These are phyloP conservation scores for Colletotrichum costaricense DNA, from an alignment of 2,329 filamentous ascomycete genomes.

Conservation along the genomic window DNA sequence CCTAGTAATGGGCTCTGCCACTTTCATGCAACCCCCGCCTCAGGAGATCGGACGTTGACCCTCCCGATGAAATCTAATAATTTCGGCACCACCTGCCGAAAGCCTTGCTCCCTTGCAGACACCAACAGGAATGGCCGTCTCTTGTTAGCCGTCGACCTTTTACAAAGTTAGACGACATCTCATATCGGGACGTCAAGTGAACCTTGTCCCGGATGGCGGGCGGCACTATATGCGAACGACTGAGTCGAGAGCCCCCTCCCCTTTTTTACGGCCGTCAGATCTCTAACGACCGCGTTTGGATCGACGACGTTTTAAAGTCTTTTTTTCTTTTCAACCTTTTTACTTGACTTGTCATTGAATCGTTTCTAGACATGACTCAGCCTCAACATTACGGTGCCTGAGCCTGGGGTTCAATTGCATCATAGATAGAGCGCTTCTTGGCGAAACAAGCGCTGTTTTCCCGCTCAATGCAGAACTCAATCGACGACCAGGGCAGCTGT, in stretches of 20 bases:
- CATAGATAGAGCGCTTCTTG: background rate
- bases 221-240: background rate
- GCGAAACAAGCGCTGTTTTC: constrained; percentile 8
- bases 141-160: background rate
- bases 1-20: background rate
- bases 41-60: constrained; percentile 27
- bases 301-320: background rate
- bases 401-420: constrained; percentile 3
- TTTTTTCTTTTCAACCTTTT: background rate
- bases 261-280: background rate
- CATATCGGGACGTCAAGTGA: constrained; percentile 30
- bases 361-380: background rate
- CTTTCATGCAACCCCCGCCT: constrained; percentile 15
- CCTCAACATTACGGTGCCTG: background rate
- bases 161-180: constrained; percentile 17
- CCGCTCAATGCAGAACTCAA: background rate
- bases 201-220: constrained; percentile 19
- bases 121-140: background rate
- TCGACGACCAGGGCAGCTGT: background rate
- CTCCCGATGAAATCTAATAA: constrained; percentile 20
- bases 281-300: background rate
- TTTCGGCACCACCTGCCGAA: constrained; percentile 10
- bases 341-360: background rate
- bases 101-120: constrained; percentile 4
- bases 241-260: background rate